Base-by-base conservation (phyloP, 2,329 filamentous ascomycete genomes). In the Penicillium sp. region DNA sequence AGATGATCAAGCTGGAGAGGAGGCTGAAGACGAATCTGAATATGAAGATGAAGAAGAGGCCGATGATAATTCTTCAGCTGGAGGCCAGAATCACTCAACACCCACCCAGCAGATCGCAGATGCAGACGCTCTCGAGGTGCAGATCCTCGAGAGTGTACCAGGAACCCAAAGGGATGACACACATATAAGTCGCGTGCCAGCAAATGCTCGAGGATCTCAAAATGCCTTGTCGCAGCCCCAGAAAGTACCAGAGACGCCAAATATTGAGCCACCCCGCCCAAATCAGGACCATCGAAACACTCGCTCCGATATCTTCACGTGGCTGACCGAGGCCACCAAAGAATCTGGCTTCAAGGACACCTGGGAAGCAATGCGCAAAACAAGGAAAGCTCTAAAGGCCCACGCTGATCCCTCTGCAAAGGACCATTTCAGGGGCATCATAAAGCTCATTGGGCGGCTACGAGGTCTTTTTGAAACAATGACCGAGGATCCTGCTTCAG, bases 341-440 rank as follows among this genome's bases (percentile, higher is more conserved):
- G 49, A 53, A 41, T 53, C 54, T 27, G 54, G n/a, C 5, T 57
- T 57, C n/a, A 47, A 57, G 29, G 41, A 53, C 4, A 34, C 29
- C n/a, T 57, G 54, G 54, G 34, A 47, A 11, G 34, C 31, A 19
- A 47, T 57, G 5, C 34, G 41, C 34, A 11, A 2, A 15, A 27
- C 16, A 29, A 46, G 54, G 16, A 52, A 25, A 23, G 2, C 2
- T 6, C n/a, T 41, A 2, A 57, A 43, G 33, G 5, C n/a, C 10
- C 9, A 36, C n/a, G 43, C 49, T 10, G 49, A 41, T 47, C 16
- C 36, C 21, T 29, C 25, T 11, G 34, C 34, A 29, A 52, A 45
- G 36, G 43, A 31, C 4, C 41, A 38, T 21, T 57, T 57, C 21
- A 15, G 6, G 9, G 40, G 33, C 9, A 53, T 53, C 16, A 46